Base-by-base conservation (phyloP, 805 yeast genomes). In the Wickerhamomyces subpelliculosus region DNA sequence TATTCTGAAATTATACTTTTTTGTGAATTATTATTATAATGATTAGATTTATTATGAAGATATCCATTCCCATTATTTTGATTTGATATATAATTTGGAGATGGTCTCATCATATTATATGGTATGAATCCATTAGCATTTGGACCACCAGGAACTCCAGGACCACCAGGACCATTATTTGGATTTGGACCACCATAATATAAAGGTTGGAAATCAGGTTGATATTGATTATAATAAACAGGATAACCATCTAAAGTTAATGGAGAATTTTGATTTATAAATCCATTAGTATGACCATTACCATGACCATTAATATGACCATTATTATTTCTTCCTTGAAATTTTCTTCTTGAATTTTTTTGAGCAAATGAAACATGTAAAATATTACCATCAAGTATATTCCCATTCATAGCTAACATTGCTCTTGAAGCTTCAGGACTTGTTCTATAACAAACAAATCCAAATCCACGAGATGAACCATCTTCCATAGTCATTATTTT, bases 341-440 rank as follows among this genome's bases (percentile, higher is more conserved):
- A 77, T 70, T 55, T 74, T 79, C 55, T 78, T 14, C 4, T 29
- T 17, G 27, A 73, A 63, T 78, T 77, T 60, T 81, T 69, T 60
- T 80, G 87, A 18, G 93, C 93, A 59, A 82, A 74, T 27, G 87
- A 80, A 35, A 84, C 87, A 48, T 68, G 71, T 34, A 80, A 59
- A 48, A 61, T 62, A 46, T 70, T 71, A 35, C 78, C 81, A 49
- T 65, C 65, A 40, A 75, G 54, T 42, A 65, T 69, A 47, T 63
- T 64, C 45, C 78, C 80, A 55, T 82, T 72, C 75, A 82, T 77
- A 34, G 72, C 77, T 20, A 73, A 72, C 38, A 80, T 70, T 13
- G 93, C 88, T 49, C 67, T 65, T 37, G 73, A 72, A 13, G 93
- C 89, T 45, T 77, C 72, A 31, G 70, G 67, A 39, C 80, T 76